Percentiles rank a stretch among this genome's conserved stretches.
Evolutionary conservation across 2,329 filamentous ascomycete species (phyloP).

Genomic region (Microdochium paspali): DNA sequence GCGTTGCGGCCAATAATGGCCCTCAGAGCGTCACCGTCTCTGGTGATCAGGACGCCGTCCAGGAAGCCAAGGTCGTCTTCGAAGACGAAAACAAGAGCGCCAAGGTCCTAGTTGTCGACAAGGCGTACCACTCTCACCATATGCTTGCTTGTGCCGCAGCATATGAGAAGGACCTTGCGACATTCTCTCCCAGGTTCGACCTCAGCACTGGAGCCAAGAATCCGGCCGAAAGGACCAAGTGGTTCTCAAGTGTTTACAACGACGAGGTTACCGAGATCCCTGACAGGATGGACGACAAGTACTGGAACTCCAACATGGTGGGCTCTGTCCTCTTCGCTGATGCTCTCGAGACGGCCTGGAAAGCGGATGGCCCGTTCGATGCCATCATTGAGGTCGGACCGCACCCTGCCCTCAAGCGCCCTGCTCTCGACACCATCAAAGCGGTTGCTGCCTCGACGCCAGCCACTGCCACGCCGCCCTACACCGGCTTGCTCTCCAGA

Average conservation of each 20-base stretch:
- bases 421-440: slow-evolving; percentile 19
- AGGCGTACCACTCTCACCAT: slow-evolving; percentile 39
- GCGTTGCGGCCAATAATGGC: slow-evolving; percentile 18
- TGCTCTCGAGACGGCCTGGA: slow-evolving; percentile 16
- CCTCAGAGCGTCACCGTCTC: slow-evolving; percentile 17
- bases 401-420: slow-evolving; percentile 16
- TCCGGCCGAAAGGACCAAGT: slow-evolving; percentile 9
- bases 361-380: slow-evolving; percentile 15
- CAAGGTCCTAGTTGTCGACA: slow-evolving; percentile 28
- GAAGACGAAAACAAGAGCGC: slow-evolving; percentile 17
- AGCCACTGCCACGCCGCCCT: slow-evolving; percentile 6
- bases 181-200: slow-evolving; percentile 16
- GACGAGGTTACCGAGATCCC: slow-evolving; percentile 3
- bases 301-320: slow-evolving; percentile 32
- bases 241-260: slow-evolving; percentile 31
- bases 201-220: slow-evolving; percentile 5
- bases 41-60: slow-evolving; percentile 14
- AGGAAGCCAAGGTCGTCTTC: slow-evolving; percentile 10
- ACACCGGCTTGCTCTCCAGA: slow-evolving; percentile 12
- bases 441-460: too few relatives aligned
- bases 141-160: slow-evolving; percentile 29
- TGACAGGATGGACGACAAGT: slow-evolving; percentile 9
- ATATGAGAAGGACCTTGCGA: slow-evolving; percentile 23
- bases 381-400: slow-evolving; percentile 19
- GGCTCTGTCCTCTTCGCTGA: slow-evolving; percentile 27